Evolutionary conservation across 139 green algal species (phyloP).

Genomic region (Chlamydomonas sp.): DNA sequence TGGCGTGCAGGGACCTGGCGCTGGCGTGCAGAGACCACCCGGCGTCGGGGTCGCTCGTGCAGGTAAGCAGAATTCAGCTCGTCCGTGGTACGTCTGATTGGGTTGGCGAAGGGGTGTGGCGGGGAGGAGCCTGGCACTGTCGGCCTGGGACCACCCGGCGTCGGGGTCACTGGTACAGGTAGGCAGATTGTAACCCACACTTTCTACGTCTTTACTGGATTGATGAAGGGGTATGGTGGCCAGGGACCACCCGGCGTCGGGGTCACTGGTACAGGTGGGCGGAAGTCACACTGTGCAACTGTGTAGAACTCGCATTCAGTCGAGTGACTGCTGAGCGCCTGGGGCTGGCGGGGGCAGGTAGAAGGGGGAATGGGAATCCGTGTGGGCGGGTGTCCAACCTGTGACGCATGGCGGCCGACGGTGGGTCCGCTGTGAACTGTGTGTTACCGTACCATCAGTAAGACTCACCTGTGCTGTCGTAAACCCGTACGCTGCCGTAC

Average conservation of each 20-base stretch:
- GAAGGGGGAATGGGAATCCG: no score
- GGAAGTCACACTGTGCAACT: no score
- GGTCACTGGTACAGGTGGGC: constrained; percentile 21
- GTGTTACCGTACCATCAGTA: no score
- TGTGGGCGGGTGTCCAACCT: no score
- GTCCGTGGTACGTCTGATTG: no score
- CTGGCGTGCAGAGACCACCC: constrained; percentile 22
- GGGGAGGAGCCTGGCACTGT: neutral
- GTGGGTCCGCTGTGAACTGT: no score
- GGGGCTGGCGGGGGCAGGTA: no score
- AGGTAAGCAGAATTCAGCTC: neutral
- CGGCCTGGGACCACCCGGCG: constrained; percentile 12
- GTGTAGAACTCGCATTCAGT: no score
- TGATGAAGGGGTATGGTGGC: neutral
- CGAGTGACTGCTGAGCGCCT: no score
- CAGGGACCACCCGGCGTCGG: constrained; percentile 12
- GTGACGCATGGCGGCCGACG: no score
- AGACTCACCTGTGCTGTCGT: neutral
- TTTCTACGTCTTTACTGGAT: no score
- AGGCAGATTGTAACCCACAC: neutral
- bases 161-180: constrained; percentile 22
- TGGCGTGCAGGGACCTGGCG: constrained; percentile 33
- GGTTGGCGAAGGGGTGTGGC: neutral
- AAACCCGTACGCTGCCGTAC: no score
- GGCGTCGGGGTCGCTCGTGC: constrained; percentile 3